Evolutionary conservation across 805 yeast species (phyloP).

Genomic region (Candida morakotiae): DNA sequence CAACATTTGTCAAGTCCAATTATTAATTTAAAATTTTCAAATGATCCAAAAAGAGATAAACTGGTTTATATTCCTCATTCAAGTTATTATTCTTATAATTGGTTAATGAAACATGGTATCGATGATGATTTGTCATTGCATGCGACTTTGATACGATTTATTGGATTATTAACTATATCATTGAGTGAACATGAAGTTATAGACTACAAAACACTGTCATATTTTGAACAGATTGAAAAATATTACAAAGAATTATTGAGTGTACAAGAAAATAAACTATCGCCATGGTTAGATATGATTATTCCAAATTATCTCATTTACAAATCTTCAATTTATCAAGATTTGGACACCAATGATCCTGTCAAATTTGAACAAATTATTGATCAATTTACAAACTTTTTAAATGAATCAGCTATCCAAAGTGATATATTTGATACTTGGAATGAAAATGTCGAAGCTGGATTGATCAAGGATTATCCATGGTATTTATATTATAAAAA

Average conservation of each 20-base stretch:
- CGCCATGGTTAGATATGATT: constrained; percentile 17
- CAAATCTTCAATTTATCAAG: constrained; percentile 18
- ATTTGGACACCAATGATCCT: constrained; percentile 11
- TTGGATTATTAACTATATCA: constrained; percentile 33
- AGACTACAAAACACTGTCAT: constrained; percentile 19
- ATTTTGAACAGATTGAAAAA: constrained; percentile 14
- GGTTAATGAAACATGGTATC: constrained; percentile 24
- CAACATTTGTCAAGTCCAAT: constrained; percentile 26
- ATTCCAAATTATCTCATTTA: constrained; percentile 17
- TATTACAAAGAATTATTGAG: constrained; percentile 16
- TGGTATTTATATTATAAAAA: constrained; percentile 68
- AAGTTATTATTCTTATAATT: constrained; percentile 27
- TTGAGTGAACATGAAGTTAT: constrained; percentile 39
- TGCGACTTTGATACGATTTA: constrained; percentile 29
- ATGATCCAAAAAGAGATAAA: constrained; percentile 24
- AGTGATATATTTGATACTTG: constrained; percentile 47
- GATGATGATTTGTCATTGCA: constrained; percentile 28
- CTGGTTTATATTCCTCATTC: constrained; percentile 31
- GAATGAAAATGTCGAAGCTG: constrained; percentile 43
- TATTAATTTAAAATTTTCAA: constrained; percentile 29
- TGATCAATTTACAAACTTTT: constrained; percentile 9
- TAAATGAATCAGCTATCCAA: constrained; percentile 13
- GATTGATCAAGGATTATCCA: constrained; percentile 64
- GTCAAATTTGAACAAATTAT: constrained; percentile 13
- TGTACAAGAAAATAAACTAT: constrained; percentile 10